A percentile compares a stretch with the other conserved stretches of the same genome.
Evolutionary conservation across 208 protist species (phyloP).

Genomic region (Tritrichomonas musculus): DNA sequence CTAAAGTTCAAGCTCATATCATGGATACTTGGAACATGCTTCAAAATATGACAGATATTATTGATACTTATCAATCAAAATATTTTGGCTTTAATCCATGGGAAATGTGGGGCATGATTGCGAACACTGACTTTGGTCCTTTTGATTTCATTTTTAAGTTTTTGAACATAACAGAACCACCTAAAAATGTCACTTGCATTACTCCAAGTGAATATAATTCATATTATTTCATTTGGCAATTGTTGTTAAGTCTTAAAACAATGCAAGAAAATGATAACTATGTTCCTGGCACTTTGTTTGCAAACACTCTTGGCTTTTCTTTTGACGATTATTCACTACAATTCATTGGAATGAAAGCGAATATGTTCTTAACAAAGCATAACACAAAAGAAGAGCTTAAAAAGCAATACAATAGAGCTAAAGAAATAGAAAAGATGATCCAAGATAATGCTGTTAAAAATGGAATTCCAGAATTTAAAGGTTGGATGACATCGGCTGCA

Average conservation of each 20-base stretch:
- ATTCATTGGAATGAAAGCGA: neutral
- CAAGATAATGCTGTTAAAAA: too few relatives aligned
- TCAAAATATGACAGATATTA: neutral
- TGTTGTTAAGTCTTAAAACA: neutral
- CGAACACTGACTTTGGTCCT: neutral
- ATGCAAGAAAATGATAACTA: neutral
- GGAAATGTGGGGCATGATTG: neutral
- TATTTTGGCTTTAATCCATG: neutral
- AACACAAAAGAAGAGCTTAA: too few relatives aligned
- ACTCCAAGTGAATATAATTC: neutral
- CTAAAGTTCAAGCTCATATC: neutral
- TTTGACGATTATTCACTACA: neutral
- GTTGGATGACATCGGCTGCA: too few relatives aligned
- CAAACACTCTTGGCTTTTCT: neutral
- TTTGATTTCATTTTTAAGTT: neutral
- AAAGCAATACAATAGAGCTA: too few relatives aligned
- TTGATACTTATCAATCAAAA: neutral
- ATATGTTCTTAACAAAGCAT: neutral
- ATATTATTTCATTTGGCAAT: neutral
- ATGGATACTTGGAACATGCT: neutral
- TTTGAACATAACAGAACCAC: too few relatives aligned
- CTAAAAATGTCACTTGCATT: neutral
- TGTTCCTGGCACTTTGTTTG: neutral
- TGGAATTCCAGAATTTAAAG: too few relatives aligned
- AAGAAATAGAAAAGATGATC: too few relatives aligned